Base-by-base conservation (phyloP, 1,139 yeast genomes). In the Magnusiomyces suaveolens region DNA sequence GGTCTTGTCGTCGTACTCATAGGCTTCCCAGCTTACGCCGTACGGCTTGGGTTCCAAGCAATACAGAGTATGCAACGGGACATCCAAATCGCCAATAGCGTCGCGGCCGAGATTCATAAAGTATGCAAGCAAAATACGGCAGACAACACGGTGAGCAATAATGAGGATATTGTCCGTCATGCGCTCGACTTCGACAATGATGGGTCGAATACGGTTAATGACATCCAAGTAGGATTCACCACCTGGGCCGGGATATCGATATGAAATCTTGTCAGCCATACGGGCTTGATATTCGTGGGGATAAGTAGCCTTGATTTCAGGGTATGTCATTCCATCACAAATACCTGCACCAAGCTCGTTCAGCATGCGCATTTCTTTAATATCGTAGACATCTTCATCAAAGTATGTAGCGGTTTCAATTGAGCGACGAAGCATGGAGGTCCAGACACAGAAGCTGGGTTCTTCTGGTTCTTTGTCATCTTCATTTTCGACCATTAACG, bases 191-290 rank as follows among this genome's bases (percentile, higher is more conserved):
- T 92, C 98, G 14, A 90, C 89, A 60, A 92, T 90, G 43, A 92
- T 80, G 0, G 97, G 95, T 56, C 96, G 76, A 57, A 92, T 75
- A 58, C 98, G 77, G 60, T 90, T 87, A 64, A 92, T 84, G 3
- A 90, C 98, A 70, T 92, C 98, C 62, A 90, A 72, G 63, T 90
- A 90, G 0, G 95, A 86, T 70, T 90, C 97, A 38, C 97, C 97
- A n/a, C 97, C 96, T 53, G 88, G 87, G 12, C 97, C 97, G 1
- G 97, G 97, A 66, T 89, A 90, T 61, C 97, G 75, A 69, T 89
- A 90, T 29, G 83, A 75, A 63, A 90, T 75, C 70, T 90, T 90
- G 68, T 87, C 84, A 48, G 76, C 75, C 61, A 87, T 72, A 58
- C 97, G 78, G 23, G 89, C 79, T 49, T 79, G 81, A 64, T 84